Base-by-base conservation (phyloP, 1,139 yeast genomes). In the Magnusiomyces paraingens region DNA sequence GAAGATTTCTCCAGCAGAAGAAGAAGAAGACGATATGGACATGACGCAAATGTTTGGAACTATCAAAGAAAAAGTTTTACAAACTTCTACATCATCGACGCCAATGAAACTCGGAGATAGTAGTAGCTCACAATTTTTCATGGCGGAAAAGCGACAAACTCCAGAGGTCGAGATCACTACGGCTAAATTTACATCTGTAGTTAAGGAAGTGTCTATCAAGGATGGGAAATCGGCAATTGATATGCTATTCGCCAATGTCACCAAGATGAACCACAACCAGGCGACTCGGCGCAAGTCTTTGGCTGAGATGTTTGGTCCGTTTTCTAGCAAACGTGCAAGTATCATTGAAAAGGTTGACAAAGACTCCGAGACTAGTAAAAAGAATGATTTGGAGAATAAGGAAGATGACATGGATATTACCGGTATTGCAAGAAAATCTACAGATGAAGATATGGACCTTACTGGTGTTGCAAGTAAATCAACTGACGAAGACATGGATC, bases 1-100 rank as follows among this genome's bases (percentile, higher is more conserved):
- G 8, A 26, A 26, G 8, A 4, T 8, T 26, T 4, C 8, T 5
- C 32, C 32, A 26, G 8, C 32, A 26, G 32, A 26, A 8, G 32
- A 26, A 26, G 59, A 56, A 38, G 63, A 61, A 20, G 54, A 55
- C 39, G 59, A 62, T 2, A 59, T 59, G 61, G 62, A 59, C 22
- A 48, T 60, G 53, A 58, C 62, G 5, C 53, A 49, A n/a, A 49
- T 57, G 46, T 50, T 60, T 45, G 58, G 56, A 2, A 38, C 45
- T 5, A 50, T 55, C 26, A 49, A 47, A 21, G 39, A 46, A 29
- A 38, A 35, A 32, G 55, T 43, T 8, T 57, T 46, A 44, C 21
- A 38, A 20, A 44, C 17, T 6, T 21, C 21, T 22, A 8, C n/a
- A 3, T 44, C 17, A 15, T 32, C 21, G 15, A 21, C 47, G 2